A percentile compares a stretch with the other conserved stretches of the same genome.
Conservation (phyloP, 2,329 filamentous ascomycete species). For the Aspergillus quadricinctus region DNA sequence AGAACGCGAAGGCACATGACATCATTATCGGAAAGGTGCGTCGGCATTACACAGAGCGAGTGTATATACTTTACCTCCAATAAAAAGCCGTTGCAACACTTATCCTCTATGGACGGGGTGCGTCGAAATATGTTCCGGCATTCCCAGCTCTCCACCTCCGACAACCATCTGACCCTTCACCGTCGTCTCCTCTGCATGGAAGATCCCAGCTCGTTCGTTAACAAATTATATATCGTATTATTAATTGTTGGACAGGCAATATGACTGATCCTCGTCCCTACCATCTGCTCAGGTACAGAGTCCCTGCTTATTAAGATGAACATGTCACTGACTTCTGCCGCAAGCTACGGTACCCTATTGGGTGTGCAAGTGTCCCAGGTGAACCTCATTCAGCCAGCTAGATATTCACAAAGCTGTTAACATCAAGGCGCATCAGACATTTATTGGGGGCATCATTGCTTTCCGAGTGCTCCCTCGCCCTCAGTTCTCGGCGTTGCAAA, state of each 20-base stretch:
- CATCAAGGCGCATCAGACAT: slow-evolving; percentile 54
- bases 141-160: neutral
- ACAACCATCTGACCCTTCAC: neutral
- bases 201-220: neutral
- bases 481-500: slow-evolving; percentile 76
- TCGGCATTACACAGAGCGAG: slow-evolving; percentile 5
- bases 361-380: slow-evolving; percentile 85
- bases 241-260: slow-evolving; percentile 2
- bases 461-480: slow-evolving; percentile 73
- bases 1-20: slow-evolving; percentile 39
- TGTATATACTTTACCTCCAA: neutral
- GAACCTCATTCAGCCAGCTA: slow-evolving; percentile 19
- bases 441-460: slow-evolving; percentile 67
- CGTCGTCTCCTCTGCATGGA: neutral
- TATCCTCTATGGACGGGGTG: neutral
- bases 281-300: slow-evolving; percentile 28
- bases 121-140: neutral
- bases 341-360: slow-evolving; percentile 79
- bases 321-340: slow-evolving; percentile 4
- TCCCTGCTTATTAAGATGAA: neutral
- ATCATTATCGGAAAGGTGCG: slow-evolving; percentile 19
- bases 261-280: slow-evolving; percentile 34
- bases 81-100: slow-evolving; percentile 10
- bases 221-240: neutral
- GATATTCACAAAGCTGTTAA: neutral